Evolutionary conservation across 148 eudicot genomes (phyloP).

Genomic region (Dysphania ambrosioides): DNA sequence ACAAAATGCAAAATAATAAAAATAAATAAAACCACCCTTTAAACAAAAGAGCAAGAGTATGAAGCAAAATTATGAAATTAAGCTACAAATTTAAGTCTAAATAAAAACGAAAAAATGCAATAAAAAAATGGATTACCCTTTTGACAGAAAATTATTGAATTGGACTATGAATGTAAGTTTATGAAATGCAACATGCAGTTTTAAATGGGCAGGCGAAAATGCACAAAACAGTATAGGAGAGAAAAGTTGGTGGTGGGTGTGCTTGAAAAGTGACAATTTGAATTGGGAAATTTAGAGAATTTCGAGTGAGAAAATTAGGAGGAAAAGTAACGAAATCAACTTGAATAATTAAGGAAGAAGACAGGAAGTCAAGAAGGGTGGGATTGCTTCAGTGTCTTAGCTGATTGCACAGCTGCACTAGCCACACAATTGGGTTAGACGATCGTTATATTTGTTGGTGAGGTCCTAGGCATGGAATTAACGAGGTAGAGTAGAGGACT

Average conservation of each 20-base stretch:
- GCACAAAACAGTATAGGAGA: conserved; percentile 19
- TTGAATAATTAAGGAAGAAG: conserved; percentile 13
- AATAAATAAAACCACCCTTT: not conserved
- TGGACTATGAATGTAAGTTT: not conserved
- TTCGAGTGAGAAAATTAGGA: not conserved
- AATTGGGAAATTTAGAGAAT: not conserved
- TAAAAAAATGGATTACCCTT: no score
- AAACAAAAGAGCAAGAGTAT: not conserved
- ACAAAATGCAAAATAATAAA: not conserved
- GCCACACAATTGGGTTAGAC: conserved; percentile 25
- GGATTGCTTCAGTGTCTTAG: not conserved
- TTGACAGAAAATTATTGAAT: not conserved
- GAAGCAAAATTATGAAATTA: not conserved
- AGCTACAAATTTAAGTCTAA: not conserved
- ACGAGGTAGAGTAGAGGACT: no score
- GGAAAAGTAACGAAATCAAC: conserved; percentile 9
- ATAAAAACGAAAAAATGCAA: no score
- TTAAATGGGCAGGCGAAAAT: not conserved
- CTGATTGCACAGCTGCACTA: conserved; percentile 13
- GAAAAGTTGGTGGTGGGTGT: conserved; percentile 21
- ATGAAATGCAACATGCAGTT: not conserved
- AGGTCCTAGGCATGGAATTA: no score
- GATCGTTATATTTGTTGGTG: no score
- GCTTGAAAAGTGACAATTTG: conserved; percentile 2
- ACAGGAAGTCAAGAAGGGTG: no score